Evolutionary conservation across 106 monocot species (phyloP).

Genomic region (Iris macrosiphon): DNA sequence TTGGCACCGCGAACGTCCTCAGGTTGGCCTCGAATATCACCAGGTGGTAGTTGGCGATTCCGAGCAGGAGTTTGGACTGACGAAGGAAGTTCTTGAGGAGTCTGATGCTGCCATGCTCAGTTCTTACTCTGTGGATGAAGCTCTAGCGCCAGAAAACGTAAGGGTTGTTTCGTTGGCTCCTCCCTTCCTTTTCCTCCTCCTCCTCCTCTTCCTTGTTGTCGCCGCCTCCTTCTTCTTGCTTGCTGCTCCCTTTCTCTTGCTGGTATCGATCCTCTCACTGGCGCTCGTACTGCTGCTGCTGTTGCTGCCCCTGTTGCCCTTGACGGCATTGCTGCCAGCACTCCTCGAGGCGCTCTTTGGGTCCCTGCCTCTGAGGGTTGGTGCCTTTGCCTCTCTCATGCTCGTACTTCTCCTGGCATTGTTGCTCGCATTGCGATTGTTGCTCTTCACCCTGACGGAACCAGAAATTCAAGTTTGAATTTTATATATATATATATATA

Average conservation of each 20-base stretch:
- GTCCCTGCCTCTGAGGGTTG: background rate
- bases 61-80: slow-evolving; percentile 12
- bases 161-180: slow-evolving; percentile 1
- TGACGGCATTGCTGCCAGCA: background rate
- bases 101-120: slow-evolving; percentile 22
- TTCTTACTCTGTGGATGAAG: slow-evolving; percentile 8
- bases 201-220: too few relatives aligned
- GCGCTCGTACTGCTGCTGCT: background rate
- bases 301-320: too few relatives aligned
- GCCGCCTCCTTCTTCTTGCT: background rate
- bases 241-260: background rate
- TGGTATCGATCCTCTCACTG: background rate
- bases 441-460: background rate
- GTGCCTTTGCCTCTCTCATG: background rate
- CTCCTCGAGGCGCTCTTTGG: background rate
- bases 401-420: background rate
- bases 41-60: slow-evolving; percentile 31
- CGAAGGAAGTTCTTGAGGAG: slow-evolving; percentile 16
- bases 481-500: too few relatives aligned
- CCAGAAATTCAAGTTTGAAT: background rate
- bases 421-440: background rate
- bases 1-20: slow-evolving; percentile 29
- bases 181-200: background rate
- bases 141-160: slow-evolving; percentile 21
- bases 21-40: slow-evolving; percentile 29